Evolutionary conservation across 768 basidiomycete species (phyloP).

Genomic region (Piloderma croceum): DNA sequence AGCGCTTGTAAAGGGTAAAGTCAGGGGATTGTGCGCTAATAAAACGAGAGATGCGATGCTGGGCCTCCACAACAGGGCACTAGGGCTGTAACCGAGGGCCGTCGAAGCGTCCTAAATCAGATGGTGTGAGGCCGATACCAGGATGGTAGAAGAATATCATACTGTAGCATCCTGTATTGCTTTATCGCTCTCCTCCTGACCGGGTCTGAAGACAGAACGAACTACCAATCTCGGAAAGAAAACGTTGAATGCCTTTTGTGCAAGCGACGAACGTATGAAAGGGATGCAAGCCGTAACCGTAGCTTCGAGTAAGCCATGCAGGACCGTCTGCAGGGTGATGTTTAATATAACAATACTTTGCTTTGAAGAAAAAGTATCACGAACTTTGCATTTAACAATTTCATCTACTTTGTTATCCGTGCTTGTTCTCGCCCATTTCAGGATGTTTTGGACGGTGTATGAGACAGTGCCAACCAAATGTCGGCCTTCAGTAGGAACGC

Average conservation of each 20-base stretch:
- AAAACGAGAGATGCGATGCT: conserved; percentile 13
- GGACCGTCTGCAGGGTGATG: too few species aligned
- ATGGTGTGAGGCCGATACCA: too few species aligned
- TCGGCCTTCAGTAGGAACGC: too few species aligned
- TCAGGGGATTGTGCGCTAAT: conserved; percentile 12
- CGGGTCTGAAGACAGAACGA: conserved; percentile 7
- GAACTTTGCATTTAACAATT: too few species aligned
- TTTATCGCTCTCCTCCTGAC: conserved; percentile 18
- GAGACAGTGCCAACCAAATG: too few species aligned
- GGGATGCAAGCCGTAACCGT: conserved; percentile 16
- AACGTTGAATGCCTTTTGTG: conserved; percentile 16
- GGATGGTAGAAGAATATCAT: conserved; percentile 7
- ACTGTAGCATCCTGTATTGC: conserved; percentile 24
- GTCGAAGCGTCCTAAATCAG: too few species aligned
- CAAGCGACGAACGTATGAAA: conserved; percentile 23
- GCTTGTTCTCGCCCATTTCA: too few species aligned
- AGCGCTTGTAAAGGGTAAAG: conserved; percentile 12
- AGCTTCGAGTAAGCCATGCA: conserved; percentile 21
- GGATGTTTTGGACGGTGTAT: too few species aligned
- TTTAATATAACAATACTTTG: neutral
- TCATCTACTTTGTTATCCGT: too few species aligned
- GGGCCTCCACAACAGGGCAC: too few species aligned
- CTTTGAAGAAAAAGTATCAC: conserved; percentile 7
- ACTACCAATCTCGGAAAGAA: conserved; percentile 21
- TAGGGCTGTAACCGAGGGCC: too few species aligned